Evolutionary conservation across 306 rosid species (phyloP).

Genomic region (Albizia julibrissin): DNA sequence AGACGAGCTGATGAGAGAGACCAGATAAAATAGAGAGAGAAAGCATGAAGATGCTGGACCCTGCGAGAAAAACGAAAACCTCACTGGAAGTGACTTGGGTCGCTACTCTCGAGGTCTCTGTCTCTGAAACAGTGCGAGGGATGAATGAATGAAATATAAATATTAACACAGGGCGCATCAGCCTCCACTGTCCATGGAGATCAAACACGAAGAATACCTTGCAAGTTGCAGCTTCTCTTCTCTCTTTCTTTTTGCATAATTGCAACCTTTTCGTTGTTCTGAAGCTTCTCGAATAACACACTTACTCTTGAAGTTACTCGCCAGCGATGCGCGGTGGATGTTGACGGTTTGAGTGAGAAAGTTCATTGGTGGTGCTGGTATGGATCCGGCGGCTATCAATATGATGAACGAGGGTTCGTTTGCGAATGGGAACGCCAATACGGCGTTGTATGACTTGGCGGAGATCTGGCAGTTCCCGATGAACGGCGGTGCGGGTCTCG

Average conservation of each 20-base stretch:
- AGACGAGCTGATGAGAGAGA: not conserved
- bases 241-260: not conserved
- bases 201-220: not conserved
- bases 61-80: constrained; percentile 53
- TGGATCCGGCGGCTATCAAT: constrained; percentile 74
- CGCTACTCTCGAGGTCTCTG: constrained; percentile 54
- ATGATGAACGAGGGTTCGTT: constrained; percentile 43
- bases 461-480: constrained; percentile 83
- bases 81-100: constrained; percentile 51
- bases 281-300: not conserved
- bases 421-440: constrained; percentile 40
- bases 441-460: constrained; percentile 51
- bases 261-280: not conserved
- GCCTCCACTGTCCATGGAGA: constrained; percentile 59
- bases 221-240: not conserved
- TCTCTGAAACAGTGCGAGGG: constrained; percentile 28
- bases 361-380: constrained; percentile 10
- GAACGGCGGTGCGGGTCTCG: constrained; percentile 23
- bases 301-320: not conserved
- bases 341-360: not conserved
- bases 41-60: constrained; percentile 31
- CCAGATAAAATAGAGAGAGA: too few relatives aligned
- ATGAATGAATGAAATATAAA: constrained; percentile 14
- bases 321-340: constrained; percentile 1
- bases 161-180: constrained; percentile 41